A percentile compares a stretch with the other conserved stretches of the same genome.
Conservation (phyloP, 2,329 filamentous ascomycete species). For the Calonectria leucothoes region DNA sequence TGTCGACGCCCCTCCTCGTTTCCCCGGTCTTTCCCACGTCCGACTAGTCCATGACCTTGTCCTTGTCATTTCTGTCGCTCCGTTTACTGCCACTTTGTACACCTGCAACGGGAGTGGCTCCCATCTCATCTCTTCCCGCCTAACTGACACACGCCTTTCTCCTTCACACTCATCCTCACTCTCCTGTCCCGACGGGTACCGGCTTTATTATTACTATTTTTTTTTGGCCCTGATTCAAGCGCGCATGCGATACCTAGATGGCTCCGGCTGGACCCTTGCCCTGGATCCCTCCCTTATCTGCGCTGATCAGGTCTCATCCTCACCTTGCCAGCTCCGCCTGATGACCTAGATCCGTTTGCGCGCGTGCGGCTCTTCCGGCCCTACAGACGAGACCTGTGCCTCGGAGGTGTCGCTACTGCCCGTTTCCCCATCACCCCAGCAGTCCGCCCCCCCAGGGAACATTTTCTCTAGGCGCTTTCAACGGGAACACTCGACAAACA, state of each 20-base stretch:
- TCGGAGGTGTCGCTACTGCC: constrained; percentile 22
- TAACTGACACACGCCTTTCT: neutral
- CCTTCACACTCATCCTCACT: neutral
- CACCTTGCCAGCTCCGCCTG: constrained; percentile 12
- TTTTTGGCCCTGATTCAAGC: neutral
- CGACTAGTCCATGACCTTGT: constrained; percentile 12
- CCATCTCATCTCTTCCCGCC: neutral
- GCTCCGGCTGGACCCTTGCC: constrained; percentile 26
- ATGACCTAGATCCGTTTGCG: constrained; percentile 22
- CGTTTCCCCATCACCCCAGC: constrained; percentile 11
- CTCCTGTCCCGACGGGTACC: neutral
- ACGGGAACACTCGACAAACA: neutral
- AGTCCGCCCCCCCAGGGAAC: constrained; percentile 14
- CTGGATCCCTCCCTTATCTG: constrained; percentile 20
- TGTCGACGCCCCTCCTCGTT: constrained; percentile 1
- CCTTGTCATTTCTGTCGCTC: constrained; percentile 16
- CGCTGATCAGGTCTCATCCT: constrained; percentile 26
- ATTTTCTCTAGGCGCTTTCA: neutral
- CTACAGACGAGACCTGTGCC: constrained; percentile 24
- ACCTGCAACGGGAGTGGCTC: constrained; percentile 3
- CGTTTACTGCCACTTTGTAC: constrained; percentile 11
- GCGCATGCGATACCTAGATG: constrained; percentile 16
- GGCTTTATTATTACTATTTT: neutral
- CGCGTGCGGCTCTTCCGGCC: constrained; percentile 35
- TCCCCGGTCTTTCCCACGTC: constrained; percentile 1